These are phyloP conservation scores for Coprinellus micaceus DNA, from an alignment of 768 basidiomycete species.

Conservation along the genomic window DNA sequence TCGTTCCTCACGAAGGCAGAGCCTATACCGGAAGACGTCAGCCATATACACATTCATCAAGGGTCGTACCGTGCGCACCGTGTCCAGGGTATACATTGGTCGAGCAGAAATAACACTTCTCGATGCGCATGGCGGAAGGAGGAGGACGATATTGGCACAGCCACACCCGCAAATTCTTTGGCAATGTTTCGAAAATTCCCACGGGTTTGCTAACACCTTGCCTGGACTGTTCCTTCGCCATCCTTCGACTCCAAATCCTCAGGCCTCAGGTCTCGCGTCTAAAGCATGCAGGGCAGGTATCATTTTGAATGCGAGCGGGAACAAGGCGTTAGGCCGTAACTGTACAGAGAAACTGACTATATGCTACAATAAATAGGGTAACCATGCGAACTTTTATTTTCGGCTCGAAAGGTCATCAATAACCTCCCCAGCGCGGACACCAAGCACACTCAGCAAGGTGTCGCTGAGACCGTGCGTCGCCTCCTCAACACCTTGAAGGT, in stretches of 20 bases:
- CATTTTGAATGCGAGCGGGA: not conserved
- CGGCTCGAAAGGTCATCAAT: constrained; percentile 32
- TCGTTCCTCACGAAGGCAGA: constrained; percentile 96
- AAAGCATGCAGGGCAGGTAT: too few species aligned
- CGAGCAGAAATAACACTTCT: constrained; percentile 99
- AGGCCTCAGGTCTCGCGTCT: too few species aligned
- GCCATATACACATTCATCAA: not conserved
- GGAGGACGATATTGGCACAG: not conserved
- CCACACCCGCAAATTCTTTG: not conserved
- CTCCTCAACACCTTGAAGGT: constrained; percentile 36
- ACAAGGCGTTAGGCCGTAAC: not conserved
- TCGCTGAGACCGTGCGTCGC: constrained; percentile 40
- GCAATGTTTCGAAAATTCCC: too few species aligned
- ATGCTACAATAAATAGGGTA: not conserved
- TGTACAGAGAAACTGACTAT: not conserved
- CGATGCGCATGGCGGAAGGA: constrained; percentile 70
- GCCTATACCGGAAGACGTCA: constrained; percentile 41
- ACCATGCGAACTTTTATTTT: constrained; percentile 8
- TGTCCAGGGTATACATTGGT: constrained; percentile 96
- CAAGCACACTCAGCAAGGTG: constrained; percentile 44
- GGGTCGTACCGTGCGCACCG: constrained; percentile 44
- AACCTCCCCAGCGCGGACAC: constrained; percentile 43
- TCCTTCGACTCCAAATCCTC: too few species aligned
- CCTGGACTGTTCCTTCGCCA: too few species aligned
- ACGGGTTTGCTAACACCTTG: too few species aligned